phyloP scores from a whole-genome alignment of 495 filamentous ascomycete species.

The Letharia lupina region DNA sequence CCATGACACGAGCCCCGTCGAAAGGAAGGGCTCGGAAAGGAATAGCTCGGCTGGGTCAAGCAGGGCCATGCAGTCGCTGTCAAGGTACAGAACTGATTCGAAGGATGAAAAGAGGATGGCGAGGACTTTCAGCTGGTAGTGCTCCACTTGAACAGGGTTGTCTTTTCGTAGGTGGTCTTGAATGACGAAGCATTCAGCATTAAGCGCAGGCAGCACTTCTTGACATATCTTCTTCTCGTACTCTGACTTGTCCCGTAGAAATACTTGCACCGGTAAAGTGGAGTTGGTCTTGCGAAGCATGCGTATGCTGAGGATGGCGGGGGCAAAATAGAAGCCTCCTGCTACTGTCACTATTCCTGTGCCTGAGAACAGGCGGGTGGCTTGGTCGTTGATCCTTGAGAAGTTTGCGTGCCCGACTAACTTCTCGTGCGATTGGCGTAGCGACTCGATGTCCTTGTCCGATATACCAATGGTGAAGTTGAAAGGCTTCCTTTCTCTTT shows the following conservation, averaged over 20 bases:
- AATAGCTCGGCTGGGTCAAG: conserved; percentile 46
- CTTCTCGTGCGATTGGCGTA: conserved; percentile 11
- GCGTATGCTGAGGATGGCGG: conserved; percentile 46
- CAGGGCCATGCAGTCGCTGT: conserved; percentile 51
- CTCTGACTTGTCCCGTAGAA: conserved; percentile 42
- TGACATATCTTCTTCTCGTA: conserved; percentile 48
- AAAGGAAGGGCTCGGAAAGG: conserved; percentile 42
- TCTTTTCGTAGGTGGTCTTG: conserved; percentile 35
- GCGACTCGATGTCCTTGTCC: conserved; percentile 6
- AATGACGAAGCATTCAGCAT: conserved; percentile 45
- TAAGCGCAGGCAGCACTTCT: conserved; percentile 40
- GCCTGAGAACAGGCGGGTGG: conserved; percentile 5
- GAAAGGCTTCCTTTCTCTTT: conserved; percentile 11
- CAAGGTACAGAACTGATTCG: conserved; percentile 53
- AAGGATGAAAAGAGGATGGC: conserved; percentile 54
- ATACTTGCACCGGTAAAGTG: conserved; percentile 51
- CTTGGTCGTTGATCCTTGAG: conserved; percentile 5
- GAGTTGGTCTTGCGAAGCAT: conserved; percentile 52
- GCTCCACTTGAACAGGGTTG: conserved; percentile 27
- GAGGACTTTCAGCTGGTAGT: conserved; percentile 53
- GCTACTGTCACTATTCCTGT: conserved; percentile 47
- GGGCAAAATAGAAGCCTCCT: conserved; percentile 39
- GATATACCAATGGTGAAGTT: conserved; percentile 9
- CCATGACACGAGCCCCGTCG: conserved; percentile 49
- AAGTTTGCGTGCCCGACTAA: conserved; percentile 9